Base-by-base conservation (phyloP, 2,329 filamentous ascomycete species). In the Colletotrichum sp. region DNA sequence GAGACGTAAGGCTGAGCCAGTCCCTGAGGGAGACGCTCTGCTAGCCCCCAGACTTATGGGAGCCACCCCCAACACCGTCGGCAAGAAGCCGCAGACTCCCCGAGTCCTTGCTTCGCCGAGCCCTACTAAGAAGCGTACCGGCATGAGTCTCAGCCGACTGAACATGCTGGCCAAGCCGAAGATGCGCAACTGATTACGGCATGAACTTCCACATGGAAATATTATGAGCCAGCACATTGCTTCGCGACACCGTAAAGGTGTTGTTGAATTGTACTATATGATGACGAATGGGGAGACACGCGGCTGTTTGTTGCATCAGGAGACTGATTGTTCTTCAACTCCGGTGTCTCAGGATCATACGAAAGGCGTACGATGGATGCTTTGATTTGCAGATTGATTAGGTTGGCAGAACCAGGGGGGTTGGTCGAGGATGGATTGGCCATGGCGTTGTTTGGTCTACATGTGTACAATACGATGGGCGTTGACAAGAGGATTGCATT, bases 121-220 rank as follows among this genome's bases (percentile, higher is more conserved):
- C 70, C 87, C 91, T 6, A 83, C 83, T 67, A 92, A 91, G 86
- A 92, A 91, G 85, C 87, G 83, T 75, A 79, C 80, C 8, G 86
- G 88, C 28, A 82, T 93, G 72, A 93, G 88, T 78, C 81, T 92
- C 75, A 92, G 90, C 81, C 87, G 92, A 76, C 85, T 93, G 71
- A 90, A 92, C 80, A 90, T 91, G 89, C 88, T 93, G 28, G 89
- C 92, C 63, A 87, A 87, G 60, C 92, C 92, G 2, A 93, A 93
- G 86, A 83, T 87, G 77, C 88, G 91, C 74, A 89, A 84, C 76
- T 91, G 84, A 77, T 30, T 8, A 24, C 34, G 13, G n/a, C 26
- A 34, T 32, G 5, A 67, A 36, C 4, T 9, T 32, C 44, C 13
- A 16, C 30, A 18, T 12, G 39, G 21, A 15, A 18, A 13, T 34